Conservation (phyloP, 1,284 basidiomycete genomes). For the Fomitiporia mediterranea region DNA sequence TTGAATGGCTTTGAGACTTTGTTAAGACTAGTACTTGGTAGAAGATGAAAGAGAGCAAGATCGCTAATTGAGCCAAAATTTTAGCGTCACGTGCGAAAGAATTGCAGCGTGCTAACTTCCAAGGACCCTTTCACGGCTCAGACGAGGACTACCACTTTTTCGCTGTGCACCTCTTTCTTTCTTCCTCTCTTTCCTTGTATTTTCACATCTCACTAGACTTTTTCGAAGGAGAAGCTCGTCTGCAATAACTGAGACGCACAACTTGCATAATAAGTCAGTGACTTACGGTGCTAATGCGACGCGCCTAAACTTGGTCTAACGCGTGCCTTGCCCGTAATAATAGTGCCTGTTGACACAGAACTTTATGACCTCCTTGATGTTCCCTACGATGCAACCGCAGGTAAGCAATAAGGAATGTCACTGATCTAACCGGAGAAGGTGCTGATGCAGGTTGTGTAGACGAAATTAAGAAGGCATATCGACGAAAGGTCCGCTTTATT, state of each 20-base stretch:
- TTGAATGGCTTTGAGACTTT: too few relatives aligned
- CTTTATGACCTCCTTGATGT: slow-evolving; percentile 82
- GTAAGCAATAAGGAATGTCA: slow-evolving; percentile 38
- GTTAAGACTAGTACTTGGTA: too few relatives aligned
- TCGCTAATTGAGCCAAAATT: too few relatives aligned
- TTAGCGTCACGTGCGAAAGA: too few relatives aligned
- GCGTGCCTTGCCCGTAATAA: slow-evolving; percentile 6
- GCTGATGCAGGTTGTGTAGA: slow-evolving; percentile 34
- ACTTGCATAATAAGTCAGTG: background rate
- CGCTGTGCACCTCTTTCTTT: too few relatives aligned
- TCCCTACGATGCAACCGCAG: slow-evolving; percentile 61
- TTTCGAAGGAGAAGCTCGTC: too few relatives aligned
- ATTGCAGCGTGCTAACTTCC: too few relatives aligned
- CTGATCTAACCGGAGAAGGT: slow-evolving; percentile 11
- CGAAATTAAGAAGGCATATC: slow-evolving; percentile 92
- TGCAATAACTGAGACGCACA: background rate
- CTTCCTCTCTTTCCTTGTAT: too few relatives aligned
- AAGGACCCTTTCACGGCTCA: too few relatives aligned
- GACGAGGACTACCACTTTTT: too few relatives aligned
- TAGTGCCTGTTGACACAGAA: slow-evolving; percentile 70
- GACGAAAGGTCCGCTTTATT: slow-evolving; percentile 58
- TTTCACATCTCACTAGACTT: too few relatives aligned
- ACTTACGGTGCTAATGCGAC: background rate
- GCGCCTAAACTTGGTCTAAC: background rate
- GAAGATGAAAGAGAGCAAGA: too few relatives aligned